phyloP scores from a whole-genome alignment of 176 grass and related monocot species.

The Leersia perrieri region DNA sequence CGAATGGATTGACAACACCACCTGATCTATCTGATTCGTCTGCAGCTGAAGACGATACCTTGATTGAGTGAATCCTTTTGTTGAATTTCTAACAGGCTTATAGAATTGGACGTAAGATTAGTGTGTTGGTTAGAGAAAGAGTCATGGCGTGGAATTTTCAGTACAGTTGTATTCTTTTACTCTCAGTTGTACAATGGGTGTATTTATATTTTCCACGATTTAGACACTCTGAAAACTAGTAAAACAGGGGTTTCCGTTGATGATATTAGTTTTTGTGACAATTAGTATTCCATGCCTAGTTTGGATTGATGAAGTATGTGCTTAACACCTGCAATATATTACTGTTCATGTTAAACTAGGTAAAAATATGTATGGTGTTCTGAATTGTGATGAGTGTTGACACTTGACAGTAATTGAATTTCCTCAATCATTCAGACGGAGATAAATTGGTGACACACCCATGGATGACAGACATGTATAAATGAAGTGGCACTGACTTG shows the following conservation, averaged over 20 bases:
- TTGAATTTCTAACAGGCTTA: not conserved
- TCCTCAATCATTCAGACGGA: not conserved
- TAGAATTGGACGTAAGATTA: not conserved
- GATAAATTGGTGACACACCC: too few relatives aligned
- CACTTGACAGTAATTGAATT: not conserved
- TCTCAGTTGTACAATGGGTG: not conserved
- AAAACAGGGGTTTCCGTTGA: not conserved
- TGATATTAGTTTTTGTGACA: not conserved
- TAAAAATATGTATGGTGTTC: not conserved
- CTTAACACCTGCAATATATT: not conserved
- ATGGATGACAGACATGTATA: too few relatives aligned
- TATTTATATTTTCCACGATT: not conserved
- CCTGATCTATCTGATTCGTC: too few relatives aligned
- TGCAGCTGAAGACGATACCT: not conserved
- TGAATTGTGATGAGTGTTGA: not conserved
- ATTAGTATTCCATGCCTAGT: not conserved
- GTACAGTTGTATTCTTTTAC: not conserved
- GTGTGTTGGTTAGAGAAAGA: not conserved
- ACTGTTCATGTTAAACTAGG: not conserved
- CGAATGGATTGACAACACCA: not conserved
- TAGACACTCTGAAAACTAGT: not conserved
- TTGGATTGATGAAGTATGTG: not conserved
- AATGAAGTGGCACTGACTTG: too few relatives aligned
- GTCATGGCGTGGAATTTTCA: not conserved
- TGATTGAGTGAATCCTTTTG: not conserved